These are phyloP conservation scores for Geotrichum siamense DNA, from an alignment of 1,139 yeast genomes.

Conservation along the genomic window DNA sequence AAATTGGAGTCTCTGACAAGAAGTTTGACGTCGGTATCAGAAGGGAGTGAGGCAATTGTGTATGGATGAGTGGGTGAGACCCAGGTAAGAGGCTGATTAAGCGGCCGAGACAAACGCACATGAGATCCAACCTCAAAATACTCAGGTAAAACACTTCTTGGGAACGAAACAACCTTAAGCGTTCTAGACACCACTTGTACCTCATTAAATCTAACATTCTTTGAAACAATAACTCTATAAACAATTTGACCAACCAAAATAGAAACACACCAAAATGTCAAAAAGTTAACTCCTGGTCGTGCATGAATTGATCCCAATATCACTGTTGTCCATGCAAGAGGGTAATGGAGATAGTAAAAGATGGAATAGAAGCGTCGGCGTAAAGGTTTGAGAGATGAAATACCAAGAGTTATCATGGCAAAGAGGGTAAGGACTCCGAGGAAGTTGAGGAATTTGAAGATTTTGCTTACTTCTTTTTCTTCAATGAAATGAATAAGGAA, in stretches of 20 bases:
- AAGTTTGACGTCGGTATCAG: constrained; percentile 40
- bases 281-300: constrained; percentile 58
- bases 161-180: constrained; percentile 33
- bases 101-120: constrained; percentile 37
- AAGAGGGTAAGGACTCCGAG: constrained; percentile 53
- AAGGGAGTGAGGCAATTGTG: constrained; percentile 64
- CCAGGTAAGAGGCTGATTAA: constrained; percentile 33
- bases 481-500: constrained; percentile 44
- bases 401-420: constrained; percentile 40
- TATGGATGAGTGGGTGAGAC: constrained; percentile 68
- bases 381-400: constrained; percentile 51
- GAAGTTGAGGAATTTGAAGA: constrained; percentile 45
- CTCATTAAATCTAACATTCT: constrained; percentile 27
- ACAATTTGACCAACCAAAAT: constrained; percentile 43
- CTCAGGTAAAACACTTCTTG: constrained; percentile 30
- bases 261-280: constrained; percentile 42
- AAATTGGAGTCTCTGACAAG: constrained; percentile 39
- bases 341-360: constrained; percentile 64
- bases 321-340: constrained; percentile 59
- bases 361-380: constrained; percentile 48
- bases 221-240: constrained; percentile 30
- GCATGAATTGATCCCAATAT: constrained; percentile 62
- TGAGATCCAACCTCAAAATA: constrained; percentile 43
- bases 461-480: constrained; percentile 37
- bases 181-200: constrained; percentile 29